phyloP scores from a whole-genome alignment of 1,284 basidiomycete genomes.

The Mycosarcoma mackinlayi region DNA sequence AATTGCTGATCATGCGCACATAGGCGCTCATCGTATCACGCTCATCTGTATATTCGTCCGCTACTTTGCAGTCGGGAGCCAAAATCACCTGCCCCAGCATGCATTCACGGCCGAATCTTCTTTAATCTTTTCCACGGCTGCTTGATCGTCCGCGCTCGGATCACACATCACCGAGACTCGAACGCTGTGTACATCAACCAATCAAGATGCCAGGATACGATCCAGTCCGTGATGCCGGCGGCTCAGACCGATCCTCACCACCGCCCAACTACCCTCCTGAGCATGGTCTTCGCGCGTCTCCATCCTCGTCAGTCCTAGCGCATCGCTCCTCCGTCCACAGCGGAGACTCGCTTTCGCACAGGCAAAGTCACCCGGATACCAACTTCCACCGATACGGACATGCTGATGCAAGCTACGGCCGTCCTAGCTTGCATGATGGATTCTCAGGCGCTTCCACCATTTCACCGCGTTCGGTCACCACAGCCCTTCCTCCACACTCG shows the following conservation, averaged over 20 bases:
- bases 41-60: not conserved
- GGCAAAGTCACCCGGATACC: slow-evolving; percentile 16
- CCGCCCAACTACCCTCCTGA: slow-evolving; percentile 9
- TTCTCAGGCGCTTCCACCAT: slow-evolving; percentile 1
- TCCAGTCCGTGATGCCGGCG: slow-evolving; percentile 37
- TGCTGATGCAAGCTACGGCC: slow-evolving; percentile 2
- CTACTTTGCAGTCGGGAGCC: not conserved
- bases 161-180: too few relatives aligned
- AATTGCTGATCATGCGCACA: too few relatives aligned
- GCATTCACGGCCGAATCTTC: not conserved
- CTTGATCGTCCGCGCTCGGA: too few relatives aligned
- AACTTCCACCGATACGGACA: slow-evolving; percentile 20
- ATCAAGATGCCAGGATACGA: slow-evolving; percentile 31
- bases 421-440: slow-evolving; percentile 11
- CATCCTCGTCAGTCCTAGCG: slow-evolving; percentile 15
- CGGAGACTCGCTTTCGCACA: slow-evolving; percentile 3
- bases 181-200: too few relatives aligned
- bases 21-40: not conserved
- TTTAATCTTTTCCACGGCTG: slow-evolving; percentile 1
- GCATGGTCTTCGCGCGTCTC: slow-evolving; percentile 19
- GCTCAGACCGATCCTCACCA: slow-evolving; percentile 32
- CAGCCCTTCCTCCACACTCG: slow-evolving; percentile 4
- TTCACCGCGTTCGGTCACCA: slow-evolving; percentile 22
- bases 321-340: slow-evolving; percentile 4
- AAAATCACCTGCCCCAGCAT: slow-evolving; percentile 6